These are phyloP conservation scores for Phytopythium helicoides DNA, from an alignment of 352 stramenopile species.

Conservation along the genomic window DNA sequence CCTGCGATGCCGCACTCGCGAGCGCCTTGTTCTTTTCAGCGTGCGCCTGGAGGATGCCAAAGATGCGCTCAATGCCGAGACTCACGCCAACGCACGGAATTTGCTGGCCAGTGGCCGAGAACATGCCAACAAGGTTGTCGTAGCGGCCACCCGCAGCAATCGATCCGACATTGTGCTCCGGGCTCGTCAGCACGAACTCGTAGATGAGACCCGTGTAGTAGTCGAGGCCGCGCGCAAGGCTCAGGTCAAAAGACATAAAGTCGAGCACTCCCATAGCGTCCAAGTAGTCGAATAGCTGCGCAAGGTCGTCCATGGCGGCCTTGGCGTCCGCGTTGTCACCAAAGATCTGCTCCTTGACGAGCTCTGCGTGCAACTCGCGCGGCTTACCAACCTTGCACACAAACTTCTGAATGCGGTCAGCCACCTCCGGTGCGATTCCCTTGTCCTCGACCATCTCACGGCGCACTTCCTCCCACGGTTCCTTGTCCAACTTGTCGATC, in stretches of 20 bases:
- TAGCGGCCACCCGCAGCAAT: constrained; percentile 98
- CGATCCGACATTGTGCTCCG: constrained; percentile 92
- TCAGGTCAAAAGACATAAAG: constrained; percentile 96
- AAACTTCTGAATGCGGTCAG: constrained; percentile 94
- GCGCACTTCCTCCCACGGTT: constrained; percentile 89
- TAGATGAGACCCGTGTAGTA: constrained; percentile 99
- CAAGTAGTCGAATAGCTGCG: constrained; percentile 96
- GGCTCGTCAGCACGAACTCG: constrained; percentile 94
- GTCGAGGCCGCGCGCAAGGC: constrained; percentile 95
- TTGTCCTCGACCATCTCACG: constrained; percentile 98
- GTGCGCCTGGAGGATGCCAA: constrained; percentile 96
- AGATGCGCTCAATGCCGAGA: constrained; percentile 98
- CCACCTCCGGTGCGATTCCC: constrained; percentile 87
- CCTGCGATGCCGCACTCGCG: constrained; percentile 61
- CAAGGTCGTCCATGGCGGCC: constrained; percentile 91
- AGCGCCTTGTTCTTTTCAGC: constrained; percentile 59
- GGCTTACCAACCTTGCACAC: constrained; percentile 90
- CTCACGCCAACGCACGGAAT: constrained; percentile 98
- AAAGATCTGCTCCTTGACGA: constrained; percentile 84
- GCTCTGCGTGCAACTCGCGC: constrained; percentile 80
- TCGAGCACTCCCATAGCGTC: constrained; percentile 96
- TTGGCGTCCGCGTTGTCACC: constrained; percentile 85
- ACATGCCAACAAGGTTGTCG: constrained; percentile 98
- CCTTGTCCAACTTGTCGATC: constrained; percentile 99
- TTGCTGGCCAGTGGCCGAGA: constrained; percentile 92